Percentiles rank a stretch among this genome's conserved stretches.
Evolutionary conservation across 1,284 basidiomycete species (phyloP).

Genomic region (Chalciporus sp.): DNA sequence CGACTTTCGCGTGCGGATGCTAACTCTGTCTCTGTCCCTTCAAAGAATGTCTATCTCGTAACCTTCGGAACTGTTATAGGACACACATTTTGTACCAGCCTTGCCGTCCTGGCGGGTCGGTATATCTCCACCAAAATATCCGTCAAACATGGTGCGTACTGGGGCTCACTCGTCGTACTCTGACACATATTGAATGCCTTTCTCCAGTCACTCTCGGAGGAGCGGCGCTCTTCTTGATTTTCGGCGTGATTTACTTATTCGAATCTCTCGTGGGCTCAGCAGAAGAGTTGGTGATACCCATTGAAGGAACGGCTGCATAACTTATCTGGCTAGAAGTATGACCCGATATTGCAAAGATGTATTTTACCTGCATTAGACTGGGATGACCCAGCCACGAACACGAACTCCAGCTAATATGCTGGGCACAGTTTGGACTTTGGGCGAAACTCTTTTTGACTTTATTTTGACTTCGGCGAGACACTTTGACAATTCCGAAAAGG

Average conservation of each 20-base stretch:
- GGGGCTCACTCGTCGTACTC: not conserved
- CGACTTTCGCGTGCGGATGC: not conserved
- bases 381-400: not conserved
- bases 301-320: slow-evolving; percentile 31
- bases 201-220: slow-evolving; percentile 53
- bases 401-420: not conserved
- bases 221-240: slow-evolving; percentile 63
- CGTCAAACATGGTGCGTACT: slow-evolving; percentile 85
- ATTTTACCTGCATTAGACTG: slow-evolving; percentile 1
- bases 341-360: slow-evolving; percentile 1
- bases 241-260: slow-evolving; percentile 52
- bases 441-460: no score
- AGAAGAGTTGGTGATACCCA: slow-evolving; percentile 22
- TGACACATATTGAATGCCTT: not conserved
- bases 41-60: slow-evolving; percentile 72
- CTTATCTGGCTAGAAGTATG: slow-evolving; percentile 41
- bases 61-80: slow-evolving; percentile 90
- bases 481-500: no score
- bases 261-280: slow-evolving; percentile 37
- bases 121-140: slow-evolving; percentile 94
- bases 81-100: slow-evolving; percentile 84
- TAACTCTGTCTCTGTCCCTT: slow-evolving; percentile 4
- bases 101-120: slow-evolving; percentile 90
- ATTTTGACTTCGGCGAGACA: no score
- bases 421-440: not conserved